These are phyloP conservation scores for Acacia melanoxylon DNA, from an alignment of 306 rosid genomes.

Conservation along the genomic window DNA sequence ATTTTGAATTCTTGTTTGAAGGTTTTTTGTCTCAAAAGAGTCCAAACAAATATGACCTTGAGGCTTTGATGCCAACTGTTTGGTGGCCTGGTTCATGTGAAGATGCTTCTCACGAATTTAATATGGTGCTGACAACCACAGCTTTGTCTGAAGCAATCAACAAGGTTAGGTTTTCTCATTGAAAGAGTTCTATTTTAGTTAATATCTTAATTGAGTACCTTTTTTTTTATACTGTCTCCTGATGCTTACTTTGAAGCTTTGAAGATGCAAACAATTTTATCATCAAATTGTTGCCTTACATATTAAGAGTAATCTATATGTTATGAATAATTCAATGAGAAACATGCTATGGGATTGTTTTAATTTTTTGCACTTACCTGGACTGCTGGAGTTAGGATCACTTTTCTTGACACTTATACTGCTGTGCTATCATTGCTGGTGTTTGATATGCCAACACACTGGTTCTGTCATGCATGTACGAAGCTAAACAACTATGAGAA, in stretches of 20 bases:
- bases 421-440: background rate
- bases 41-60: slow-evolving; percentile 93
- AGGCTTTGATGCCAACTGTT: slow-evolving; percentile 86
- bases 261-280: slow-evolving; percentile 12
- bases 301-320: background rate
- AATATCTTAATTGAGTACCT: slow-evolving; percentile 7
- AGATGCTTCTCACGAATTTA: slow-evolving; percentile 68
- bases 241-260: background rate
- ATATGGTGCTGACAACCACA: slow-evolving; percentile 81
- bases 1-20: slow-evolving; percentile 86
- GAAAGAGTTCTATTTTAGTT: slow-evolving; percentile 25
- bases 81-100: slow-evolving; percentile 98
- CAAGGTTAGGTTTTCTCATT: slow-evolving; percentile 54
- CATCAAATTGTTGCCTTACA: background rate
- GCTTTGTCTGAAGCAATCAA: slow-evolving; percentile 82
- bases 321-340: slow-evolving; percentile 19
- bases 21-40: slow-evolving; percentile 85
- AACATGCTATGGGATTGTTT: background rate
- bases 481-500: background rate
- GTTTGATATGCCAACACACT: background rate
- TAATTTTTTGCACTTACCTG: background rate
- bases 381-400: background rate
- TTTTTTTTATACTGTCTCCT: background rate
- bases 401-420: background rate
- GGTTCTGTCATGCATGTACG: background rate